Percentiles rank a stretch among this genome's conserved stretches.
These are phyloP conservation scores for Bacidia gigantensis DNA, from an alignment of 495 filamentous ascomycete genomes.

Conservation along the genomic window DNA sequence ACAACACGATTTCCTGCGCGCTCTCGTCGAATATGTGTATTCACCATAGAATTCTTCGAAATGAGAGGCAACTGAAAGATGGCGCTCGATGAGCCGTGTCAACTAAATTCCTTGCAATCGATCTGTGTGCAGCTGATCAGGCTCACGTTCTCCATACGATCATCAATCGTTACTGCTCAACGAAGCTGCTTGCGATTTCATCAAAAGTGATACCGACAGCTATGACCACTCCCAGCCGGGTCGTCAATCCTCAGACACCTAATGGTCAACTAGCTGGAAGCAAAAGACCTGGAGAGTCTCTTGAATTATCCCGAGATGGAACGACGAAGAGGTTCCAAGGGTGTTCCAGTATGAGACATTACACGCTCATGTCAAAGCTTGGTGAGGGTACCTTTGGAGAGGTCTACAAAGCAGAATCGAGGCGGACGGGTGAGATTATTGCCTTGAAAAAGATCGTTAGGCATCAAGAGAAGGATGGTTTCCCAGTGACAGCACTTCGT, in stretches of 20 bases:
- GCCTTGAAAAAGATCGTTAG: conserved; percentile 94
- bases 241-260: conserved; percentile 12
- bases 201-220: neutral
- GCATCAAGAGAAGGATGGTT: conserved; percentile 95
- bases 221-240: conserved; percentile 11
- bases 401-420: conserved; percentile 78
- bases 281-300: conserved; percentile 11
- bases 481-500: conserved; percentile 90
- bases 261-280: conserved; percentile 5
- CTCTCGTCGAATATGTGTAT: no score
- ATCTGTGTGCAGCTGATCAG: no score
- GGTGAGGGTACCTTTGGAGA: conserved; percentile 98
- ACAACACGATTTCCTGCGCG: no score
- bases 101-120: no score
- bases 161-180: no score
- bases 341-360: conserved; percentile 77
- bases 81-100: no score
- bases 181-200: no score
- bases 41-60: no score
- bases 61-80: no score
- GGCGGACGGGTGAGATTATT: conserved; percentile 54
- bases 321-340: conserved; percentile 51
- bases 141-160: no score
- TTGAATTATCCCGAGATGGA: conserved; percentile 20
- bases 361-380: conserved; percentile 79